phyloP scores from a whole-genome alignment of 345 rosid genomes.

The Euphorbia peplus region DNA sequence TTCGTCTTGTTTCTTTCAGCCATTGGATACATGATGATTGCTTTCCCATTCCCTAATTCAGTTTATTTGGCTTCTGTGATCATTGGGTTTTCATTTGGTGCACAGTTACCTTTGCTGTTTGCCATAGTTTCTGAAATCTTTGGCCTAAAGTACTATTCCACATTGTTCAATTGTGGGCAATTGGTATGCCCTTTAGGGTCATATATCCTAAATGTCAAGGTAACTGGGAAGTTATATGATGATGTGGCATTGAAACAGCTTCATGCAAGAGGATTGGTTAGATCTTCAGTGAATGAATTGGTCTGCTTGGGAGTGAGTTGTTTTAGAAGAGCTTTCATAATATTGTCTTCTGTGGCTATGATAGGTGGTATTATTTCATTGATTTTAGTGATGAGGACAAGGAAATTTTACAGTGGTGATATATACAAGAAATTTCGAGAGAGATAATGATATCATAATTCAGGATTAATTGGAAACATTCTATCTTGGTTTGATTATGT shows the following conservation, averaged over 20 bases:
- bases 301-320: conserved; percentile 59
- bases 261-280: conserved; percentile 36
- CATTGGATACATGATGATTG: conserved; percentile 63
- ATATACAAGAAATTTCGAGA: conserved; percentile 71
- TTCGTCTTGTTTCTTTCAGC: conserved; percentile 54
- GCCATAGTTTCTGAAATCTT: conserved; percentile 87
- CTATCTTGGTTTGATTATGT: too few species aligned
- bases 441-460: background rate
- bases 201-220: conserved; percentile 65
- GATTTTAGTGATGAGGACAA: conserved; percentile 60
- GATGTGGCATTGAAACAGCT: conserved; percentile 58
- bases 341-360: conserved; percentile 47
- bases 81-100: conserved; percentile 79
- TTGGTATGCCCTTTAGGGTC: conserved; percentile 84
- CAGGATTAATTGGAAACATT: background rate
- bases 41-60: conserved; percentile 64
- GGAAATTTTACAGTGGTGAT: conserved; percentile 72
- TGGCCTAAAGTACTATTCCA: conserved; percentile 86
- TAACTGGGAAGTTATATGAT: conserved; percentile 68
- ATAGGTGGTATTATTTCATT: conserved; percentile 62
- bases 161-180: conserved; percentile 84
- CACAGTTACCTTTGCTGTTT: conserved; percentile 65
- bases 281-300: conserved; percentile 65
- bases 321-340: conserved; percentile 53
- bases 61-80: conserved; percentile 68